A percentile compares a stretch with the other conserved stretches of the same genome.
These are phyloP conservation scores for Geotrichum reessii DNA, from an alignment of 1,139 yeast genomes.

Conservation along the genomic window DNA sequence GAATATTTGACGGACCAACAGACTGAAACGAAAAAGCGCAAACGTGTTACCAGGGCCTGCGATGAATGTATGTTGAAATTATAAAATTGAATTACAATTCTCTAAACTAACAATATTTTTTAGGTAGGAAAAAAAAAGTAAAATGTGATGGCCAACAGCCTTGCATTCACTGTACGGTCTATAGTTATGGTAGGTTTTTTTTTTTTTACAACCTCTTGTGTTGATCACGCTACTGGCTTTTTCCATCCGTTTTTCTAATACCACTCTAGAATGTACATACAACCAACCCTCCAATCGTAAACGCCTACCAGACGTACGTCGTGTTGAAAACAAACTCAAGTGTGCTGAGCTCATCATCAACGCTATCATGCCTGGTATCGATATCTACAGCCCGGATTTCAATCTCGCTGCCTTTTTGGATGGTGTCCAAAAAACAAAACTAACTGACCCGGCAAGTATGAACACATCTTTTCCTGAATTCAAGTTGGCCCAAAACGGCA, in stretches of 20 bases:
- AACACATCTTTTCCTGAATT: neutral
- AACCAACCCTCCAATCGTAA: slow-evolving; percentile 68
- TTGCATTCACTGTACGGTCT: slow-evolving; percentile 83
- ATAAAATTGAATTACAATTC: neutral
- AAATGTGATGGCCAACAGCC: slow-evolving; percentile 86
- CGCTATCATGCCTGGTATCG: slow-evolving; percentile 45
- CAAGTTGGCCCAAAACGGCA: slow-evolving; percentile 1
- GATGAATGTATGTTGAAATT: slow-evolving; percentile 52
- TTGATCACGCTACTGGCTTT: neutral
- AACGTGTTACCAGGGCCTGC: slow-evolving; percentile 80
- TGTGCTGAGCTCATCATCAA: slow-evolving; percentile 38
- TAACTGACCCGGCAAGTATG: neutral
- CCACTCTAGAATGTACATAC: slow-evolving; percentile 51
- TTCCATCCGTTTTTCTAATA: neutral
- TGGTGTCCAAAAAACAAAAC: neutral
- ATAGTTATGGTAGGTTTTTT: slow-evolving; percentile 67
- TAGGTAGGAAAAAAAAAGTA: slow-evolving; percentile 56
- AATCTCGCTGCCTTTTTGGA: slow-evolving; percentile 2
- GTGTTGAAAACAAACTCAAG: slow-evolving; percentile 35
- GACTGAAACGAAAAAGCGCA: slow-evolving; percentile 45
- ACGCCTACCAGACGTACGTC: slow-evolving; percentile 36
- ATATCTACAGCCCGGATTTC: slow-evolving; percentile 39
- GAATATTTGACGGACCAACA: neutral
- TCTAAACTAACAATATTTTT: neutral
- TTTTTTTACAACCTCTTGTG: slow-evolving; percentile 37